A percentile compares a stretch with the other conserved stretches of the same genome.
Conservation (phyloP, 1,284 basidiomycete genomes). For the Tetrapyrgos nigripes region DNA sequence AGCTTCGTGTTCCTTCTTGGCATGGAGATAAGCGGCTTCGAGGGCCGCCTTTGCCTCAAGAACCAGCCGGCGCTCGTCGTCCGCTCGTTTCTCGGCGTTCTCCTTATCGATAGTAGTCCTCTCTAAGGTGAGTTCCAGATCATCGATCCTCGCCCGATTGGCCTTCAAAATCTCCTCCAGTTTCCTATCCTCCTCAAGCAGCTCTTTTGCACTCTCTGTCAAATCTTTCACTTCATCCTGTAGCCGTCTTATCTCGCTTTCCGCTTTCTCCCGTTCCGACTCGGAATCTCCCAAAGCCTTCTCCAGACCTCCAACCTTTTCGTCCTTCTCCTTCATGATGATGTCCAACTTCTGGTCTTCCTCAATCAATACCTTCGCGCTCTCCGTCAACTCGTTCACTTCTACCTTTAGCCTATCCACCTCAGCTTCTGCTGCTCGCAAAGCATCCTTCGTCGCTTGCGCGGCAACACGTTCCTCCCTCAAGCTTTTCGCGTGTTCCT, state of each 20-base stretch:
- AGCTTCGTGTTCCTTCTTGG: background rate
- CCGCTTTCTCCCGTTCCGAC: background rate
- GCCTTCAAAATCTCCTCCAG: too few relatives aligned
- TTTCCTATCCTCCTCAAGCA: too few relatives aligned
- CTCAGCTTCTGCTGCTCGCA: background rate
- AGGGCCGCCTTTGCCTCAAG: background rate
- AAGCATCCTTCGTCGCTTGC: background rate
- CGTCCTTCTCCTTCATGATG: background rate
- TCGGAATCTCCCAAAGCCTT: background rate
- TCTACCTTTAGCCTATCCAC: background rate
- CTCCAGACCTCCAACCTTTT: background rate
- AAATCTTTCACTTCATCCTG: too few relatives aligned
- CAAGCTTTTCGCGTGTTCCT: background rate
- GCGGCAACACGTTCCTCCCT: background rate
- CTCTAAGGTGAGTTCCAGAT: too few relatives aligned
- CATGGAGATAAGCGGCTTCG: background rate
- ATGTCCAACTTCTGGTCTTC: background rate
- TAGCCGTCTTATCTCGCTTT: too few relatives aligned
- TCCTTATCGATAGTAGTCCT: too few relatives aligned
- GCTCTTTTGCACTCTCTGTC: too few relatives aligned
- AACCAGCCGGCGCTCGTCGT: background rate
- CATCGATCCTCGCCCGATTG: too few relatives aligned
- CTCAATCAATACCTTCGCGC: background rate
- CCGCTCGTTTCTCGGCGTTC: background rate
- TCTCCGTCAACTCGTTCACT: background rate